Evolutionary conservation across 1,284 basidiomycete species (phyloP), one percentile per base, ranked within the genome.

Genomic region (Moesziomyces aphidis): DNA sequence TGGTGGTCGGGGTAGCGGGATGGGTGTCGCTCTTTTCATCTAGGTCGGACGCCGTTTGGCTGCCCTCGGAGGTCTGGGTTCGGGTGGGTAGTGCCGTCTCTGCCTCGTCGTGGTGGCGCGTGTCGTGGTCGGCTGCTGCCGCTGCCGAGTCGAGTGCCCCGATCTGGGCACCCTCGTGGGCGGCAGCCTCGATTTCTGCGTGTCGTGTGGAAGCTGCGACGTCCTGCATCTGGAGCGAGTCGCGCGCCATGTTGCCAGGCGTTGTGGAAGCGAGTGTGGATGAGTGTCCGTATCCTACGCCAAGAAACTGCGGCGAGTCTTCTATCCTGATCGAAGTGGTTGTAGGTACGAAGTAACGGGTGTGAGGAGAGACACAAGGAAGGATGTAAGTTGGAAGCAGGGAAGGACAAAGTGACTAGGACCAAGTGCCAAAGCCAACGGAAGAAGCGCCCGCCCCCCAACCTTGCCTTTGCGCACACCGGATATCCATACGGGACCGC

Each of bases 131-230:
- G 10, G 53, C 45, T 15, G 54, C 45, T 1, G 43, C 58, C 0
- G 64, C 64, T 34, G 64, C 50, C 6, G 64, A 56, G n/a, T 66
- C 57, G 24, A 66, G 53, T 1, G 34, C 64, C 28, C 64, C 64
- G 11, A 66, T 61, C 24, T 66, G 64, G 7, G 36, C 45, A 21
- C 39, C 58, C 39, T 66, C 57, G 31, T 51, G 28, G 3, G 64
- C 58, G 39, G 64, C 64, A 3, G 49, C 26, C 31, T 56, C 48
- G 39, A 66, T 44, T 26, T 61, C 51, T 44, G 57, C 44, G 4
- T 60, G 31, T 5, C 54, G 34, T 3, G 26, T 34, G 19, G 56
- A 36, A 5, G 57, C 17, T 23, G 52, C 17, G 2, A 42, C 54
- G n/a, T 57, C 53, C 13, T 55, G 49, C 64, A 56, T 61, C 17